Evolutionary conservation across 1,139 yeast genomes (phyloP).

Genomic region (Candida mesenterica): DNA sequence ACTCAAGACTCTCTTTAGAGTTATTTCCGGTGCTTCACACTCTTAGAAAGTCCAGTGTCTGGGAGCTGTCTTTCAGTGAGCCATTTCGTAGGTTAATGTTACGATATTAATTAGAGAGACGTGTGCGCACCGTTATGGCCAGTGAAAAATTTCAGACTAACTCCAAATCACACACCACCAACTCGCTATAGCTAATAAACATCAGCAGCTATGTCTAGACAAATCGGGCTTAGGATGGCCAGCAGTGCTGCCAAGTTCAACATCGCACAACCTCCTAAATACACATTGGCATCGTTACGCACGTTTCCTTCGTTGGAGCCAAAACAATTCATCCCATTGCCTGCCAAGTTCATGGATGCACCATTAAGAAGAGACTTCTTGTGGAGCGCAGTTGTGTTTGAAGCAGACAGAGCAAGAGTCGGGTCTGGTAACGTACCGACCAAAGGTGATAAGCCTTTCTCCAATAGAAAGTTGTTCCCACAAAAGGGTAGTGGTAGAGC

Average conservation of each 20-base stretch:
- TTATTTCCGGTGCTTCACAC: too few relatives aligned
- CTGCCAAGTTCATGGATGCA: slow-evolving; percentile 60
- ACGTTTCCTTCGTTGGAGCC: slow-evolving; percentile 92
- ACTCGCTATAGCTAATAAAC: not conserved
- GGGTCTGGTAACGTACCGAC: slow-evolving; percentile 87
- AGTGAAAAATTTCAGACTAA: not conserved
- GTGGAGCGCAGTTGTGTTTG: slow-evolving; percentile 93
- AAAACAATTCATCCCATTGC: slow-evolving; percentile 68
- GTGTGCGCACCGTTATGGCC: too few relatives aligned
- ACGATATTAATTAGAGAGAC: too few relatives aligned
- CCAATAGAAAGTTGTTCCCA: slow-evolving; percentile 76
- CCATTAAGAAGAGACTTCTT: slow-evolving; percentile 87
- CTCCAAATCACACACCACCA: too few relatives aligned
- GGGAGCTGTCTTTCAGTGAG: too few relatives aligned
- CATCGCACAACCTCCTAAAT: slow-evolving; percentile 57
- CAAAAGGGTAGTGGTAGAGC: slow-evolving; percentile 97
- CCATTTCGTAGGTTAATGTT: too few relatives aligned
- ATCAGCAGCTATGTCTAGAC: slow-evolving; percentile 21
- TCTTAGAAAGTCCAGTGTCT: too few relatives aligned
- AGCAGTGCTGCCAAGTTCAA: slow-evolving; percentile 29
- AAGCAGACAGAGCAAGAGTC: slow-evolving; percentile 84
- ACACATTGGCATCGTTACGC: slow-evolving; percentile 78
- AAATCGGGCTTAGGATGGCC: slow-evolving; percentile 32
- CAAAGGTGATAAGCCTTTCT: slow-evolving; percentile 82
- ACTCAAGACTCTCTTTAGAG: too few relatives aligned